These are phyloP conservation scores for Gossypium stocksii DNA, from an alignment of 345 rosid genomes.

Conservation along the genomic window DNA sequence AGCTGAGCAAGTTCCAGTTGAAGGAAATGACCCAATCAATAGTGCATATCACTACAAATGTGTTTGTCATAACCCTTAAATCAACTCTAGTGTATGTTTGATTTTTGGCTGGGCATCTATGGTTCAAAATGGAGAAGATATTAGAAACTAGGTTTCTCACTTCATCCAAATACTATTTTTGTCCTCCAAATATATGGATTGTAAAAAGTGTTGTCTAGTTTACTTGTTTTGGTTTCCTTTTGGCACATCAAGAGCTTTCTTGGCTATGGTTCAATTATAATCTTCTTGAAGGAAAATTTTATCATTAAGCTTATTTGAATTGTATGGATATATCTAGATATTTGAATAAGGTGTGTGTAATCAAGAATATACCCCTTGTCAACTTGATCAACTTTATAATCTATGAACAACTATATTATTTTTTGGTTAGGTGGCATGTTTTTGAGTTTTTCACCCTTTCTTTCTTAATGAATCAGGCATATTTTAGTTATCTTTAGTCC, in stretches of 20 bases:
- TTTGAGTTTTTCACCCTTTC: background rate
- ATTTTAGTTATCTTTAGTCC: background rate
- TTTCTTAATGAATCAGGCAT: too few species aligned
- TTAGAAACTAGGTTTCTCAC: background rate
- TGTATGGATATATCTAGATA: background rate
- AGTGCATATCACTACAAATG: constrained; percentile 91
- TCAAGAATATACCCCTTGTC: background rate
- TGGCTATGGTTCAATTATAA: background rate
- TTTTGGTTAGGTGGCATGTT: background rate
- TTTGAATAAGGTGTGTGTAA: background rate
- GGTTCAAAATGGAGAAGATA: constrained; percentile 7
- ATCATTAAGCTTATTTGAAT: background rate
- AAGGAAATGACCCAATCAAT: constrained; percentile 88
- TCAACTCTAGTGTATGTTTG: background rate
- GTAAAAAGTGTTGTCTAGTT: background rate
- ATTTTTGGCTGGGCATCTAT: background rate
- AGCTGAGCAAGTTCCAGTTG: constrained; percentile 94
- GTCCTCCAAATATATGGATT: background rate
- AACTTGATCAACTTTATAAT: background rate
- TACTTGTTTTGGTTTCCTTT: constrained; percentile 2
- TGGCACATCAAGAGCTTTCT: background rate
- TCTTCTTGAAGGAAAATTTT: background rate
- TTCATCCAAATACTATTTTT: constrained; percentile 8
- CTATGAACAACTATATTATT: background rate
- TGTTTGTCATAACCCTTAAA: constrained; percentile 62